Base-by-base conservation (phyloP, 495 filamentous ascomycete genomes). In the Penicillium cosmopolitanum region DNA sequence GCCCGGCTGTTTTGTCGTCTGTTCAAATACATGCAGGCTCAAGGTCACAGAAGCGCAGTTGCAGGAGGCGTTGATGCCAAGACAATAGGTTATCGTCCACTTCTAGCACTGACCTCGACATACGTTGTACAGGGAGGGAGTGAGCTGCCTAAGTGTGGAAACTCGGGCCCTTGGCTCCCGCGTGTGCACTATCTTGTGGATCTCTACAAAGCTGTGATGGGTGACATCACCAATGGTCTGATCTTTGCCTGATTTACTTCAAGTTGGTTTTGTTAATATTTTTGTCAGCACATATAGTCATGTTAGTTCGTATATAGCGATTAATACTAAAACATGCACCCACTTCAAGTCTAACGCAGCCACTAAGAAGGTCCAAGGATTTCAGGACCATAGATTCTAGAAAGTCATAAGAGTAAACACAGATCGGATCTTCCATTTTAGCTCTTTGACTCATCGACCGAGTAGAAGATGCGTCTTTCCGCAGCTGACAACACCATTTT, bases 1-100 rank as follows among this genome's bases (percentile, higher is more conserved):
- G 65, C 67, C 4, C 51, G 54, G 4, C 51, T 67, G 10, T 48
- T 76, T 50, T 68, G 69, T 19, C 64, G 75, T 10, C 33, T 61
- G 16, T n/a, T 55, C 31, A 48, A 47, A 11, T 34, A 43, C 15
- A 59, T 59, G 57, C 15, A 51, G 3, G 13, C 31, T 23, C 50
- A 52, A 38, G 48, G 44, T 16, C 25, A 58, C n/a, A 18, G 15
- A 48, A 48, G 46, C 11, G 46, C 21, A n/a, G 46, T 48, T 28
- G 6, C 46, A 48, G 46, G 21, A 48, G 46, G 19, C 2, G 21
- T 48, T 15, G 46, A 48, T 28, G 46, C 46, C 10, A 48, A 48
- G 23, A 28, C 18, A 21, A 48, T 48, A 48, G 46, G 46, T 3
- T 48, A 25, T 28, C 46, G 46, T 28, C 46, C 46, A 15, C 46